phyloP scores from a whole-genome alignment of 1,284 basidiomycete genomes.

The Thelephora terrestris region DNA sequence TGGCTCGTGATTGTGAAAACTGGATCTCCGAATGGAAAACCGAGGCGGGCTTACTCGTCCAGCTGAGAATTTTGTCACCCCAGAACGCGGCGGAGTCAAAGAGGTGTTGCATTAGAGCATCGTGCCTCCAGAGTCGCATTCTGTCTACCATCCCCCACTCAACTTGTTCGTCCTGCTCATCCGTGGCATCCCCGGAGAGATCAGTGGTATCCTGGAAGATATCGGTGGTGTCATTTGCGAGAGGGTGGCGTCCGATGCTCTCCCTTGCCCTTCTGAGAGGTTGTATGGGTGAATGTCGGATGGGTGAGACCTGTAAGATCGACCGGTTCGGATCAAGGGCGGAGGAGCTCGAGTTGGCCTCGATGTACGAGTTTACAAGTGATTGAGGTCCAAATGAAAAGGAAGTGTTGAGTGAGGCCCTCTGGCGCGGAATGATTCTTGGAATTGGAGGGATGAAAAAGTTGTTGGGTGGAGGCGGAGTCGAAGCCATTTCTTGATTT shows the following conservation, averaged over 20 bases:
- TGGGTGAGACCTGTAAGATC: constrained; percentile 57
- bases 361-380: constrained; percentile 56
- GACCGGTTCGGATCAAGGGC: constrained; percentile 70
- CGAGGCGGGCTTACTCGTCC: constrained; percentile 73
- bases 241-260: constrained; percentile 46
- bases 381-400: constrained; percentile 75
- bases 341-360: constrained; percentile 47
- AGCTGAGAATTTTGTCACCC: constrained; percentile 92
- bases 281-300: constrained; percentile 49
- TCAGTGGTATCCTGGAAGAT: constrained; percentile 59
- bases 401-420: constrained; percentile 62
- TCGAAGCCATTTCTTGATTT: neutral
- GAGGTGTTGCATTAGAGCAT: constrained; percentile 95
- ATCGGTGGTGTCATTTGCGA: constrained; percentile 69
- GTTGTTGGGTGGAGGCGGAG: constrained; percentile 22
- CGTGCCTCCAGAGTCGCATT: constrained; percentile 96
- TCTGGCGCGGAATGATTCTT: constrained; percentile 33
- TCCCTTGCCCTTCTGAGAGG: constrained; percentile 34
- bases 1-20: constrained; percentile 21
- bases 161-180: constrained; percentile 45
- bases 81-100: constrained; percentile 98
- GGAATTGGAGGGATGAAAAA: constrained; percentile 27
- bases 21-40: neutral
- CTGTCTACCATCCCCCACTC: constrained; percentile 85
- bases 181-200: constrained; percentile 22